Percentiles rank a stretch among this genome's conserved stretches.
These are phyloP conservation scores for Massariosphaeria phaeospora DNA, from an alignment of 495 filamentous ascomycete genomes.

Conservation along the genomic window DNA sequence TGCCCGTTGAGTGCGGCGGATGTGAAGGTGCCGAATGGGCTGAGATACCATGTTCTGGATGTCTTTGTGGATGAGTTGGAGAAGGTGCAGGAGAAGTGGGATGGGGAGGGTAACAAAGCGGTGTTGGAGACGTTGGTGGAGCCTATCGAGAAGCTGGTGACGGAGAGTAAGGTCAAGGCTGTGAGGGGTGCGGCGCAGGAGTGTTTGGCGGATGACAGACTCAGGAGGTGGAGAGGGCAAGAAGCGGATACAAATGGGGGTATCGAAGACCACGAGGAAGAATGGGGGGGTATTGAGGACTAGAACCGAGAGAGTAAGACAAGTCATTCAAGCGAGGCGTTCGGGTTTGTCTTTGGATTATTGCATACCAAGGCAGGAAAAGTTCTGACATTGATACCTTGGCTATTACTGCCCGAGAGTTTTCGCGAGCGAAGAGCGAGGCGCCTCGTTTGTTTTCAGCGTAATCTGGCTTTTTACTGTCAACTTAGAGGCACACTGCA, in stretches of 20 bases:
- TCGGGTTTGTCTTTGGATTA: background rate
- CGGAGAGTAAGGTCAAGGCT: slow-evolving; percentile 60
- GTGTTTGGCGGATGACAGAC: slow-evolving; percentile 66
- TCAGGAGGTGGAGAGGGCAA: slow-evolving; percentile 52
- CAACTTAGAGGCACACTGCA: background rate
- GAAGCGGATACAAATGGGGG: slow-evolving; percentile 46
- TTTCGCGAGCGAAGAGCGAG: too few relatives aligned
- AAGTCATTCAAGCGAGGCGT: slow-evolving; percentile 25
- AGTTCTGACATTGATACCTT: slow-evolving; percentile 28
- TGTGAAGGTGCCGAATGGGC: slow-evolving; percentile 63
- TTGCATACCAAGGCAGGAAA: slow-evolving; percentile 9
- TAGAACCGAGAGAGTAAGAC: slow-evolving; percentile 17
- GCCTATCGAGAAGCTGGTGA: slow-evolving; percentile 54
- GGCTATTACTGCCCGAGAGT: background rate
- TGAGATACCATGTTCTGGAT: slow-evolving; percentile 85
- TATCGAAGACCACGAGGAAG: slow-evolving; percentile 50
- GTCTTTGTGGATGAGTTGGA: slow-evolving; percentile 74
- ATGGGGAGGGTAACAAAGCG: too few relatives aligned
- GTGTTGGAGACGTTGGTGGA: slow-evolving; percentile 53
- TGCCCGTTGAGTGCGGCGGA: slow-evolving; percentile 45
- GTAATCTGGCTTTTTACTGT: background rate
- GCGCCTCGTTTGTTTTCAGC: too few relatives aligned
- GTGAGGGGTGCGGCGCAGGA: slow-evolving; percentile 69
- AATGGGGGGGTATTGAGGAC: slow-evolving; percentile 75
- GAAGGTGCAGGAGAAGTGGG: slow-evolving; percentile 54